Percentiles rank a stretch among this genome's conserved stretches.
Conservation (phyloP, 805 yeast genomes). For the Wickerhamiella spandovensis region DNA sequence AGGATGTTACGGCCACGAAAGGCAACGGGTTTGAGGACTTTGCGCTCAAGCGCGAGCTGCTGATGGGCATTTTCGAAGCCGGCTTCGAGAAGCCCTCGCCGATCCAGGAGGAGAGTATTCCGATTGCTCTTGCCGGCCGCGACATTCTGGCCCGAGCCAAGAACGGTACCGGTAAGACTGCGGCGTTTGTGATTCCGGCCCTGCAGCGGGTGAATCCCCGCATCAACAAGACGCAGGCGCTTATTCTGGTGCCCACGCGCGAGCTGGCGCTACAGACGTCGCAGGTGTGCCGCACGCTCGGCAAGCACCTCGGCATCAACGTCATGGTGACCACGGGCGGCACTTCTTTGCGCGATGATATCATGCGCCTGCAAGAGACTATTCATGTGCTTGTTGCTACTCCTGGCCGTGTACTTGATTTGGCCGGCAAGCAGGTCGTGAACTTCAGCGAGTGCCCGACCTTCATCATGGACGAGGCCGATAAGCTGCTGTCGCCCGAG, state of each 20-base stretch:
- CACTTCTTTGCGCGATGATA: constrained; percentile 86
- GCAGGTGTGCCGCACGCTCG: constrained; percentile 90
- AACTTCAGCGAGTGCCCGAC: constrained; percentile 75
- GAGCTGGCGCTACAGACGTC: constrained; percentile 96
- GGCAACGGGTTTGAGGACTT: constrained; percentile 89
- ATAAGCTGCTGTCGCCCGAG: constrained; percentile 85
- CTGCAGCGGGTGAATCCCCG: constrained; percentile 82
- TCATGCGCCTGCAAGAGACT: constrained; percentile 79
- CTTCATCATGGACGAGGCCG: constrained; percentile 98
- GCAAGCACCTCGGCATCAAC: constrained; percentile 81
- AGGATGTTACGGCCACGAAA: constrained; percentile 83
- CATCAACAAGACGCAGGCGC: constrained; percentile 71
- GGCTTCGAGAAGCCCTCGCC: constrained; percentile 98
- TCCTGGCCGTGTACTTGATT: constrained; percentile 92
- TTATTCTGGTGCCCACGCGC: constrained; percentile 92
- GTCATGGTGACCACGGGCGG: constrained; percentile 99
- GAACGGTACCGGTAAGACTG: constrained; percentile 98
- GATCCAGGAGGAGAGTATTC: constrained; percentile 93
- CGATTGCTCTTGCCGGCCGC: constrained; percentile 88
- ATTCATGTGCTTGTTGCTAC: constrained; percentile 95
- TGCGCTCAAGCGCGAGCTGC: constrained; percentile 75
- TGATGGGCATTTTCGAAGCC: constrained; percentile 98
- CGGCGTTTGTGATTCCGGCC: constrained; percentile 90
- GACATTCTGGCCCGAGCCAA: constrained; percentile 96
- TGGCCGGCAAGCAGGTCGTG: constrained; percentile 78